Base-by-base conservation (phyloP, 2,329 filamentous ascomycete genomes). In the Endocalyx cinctus region DNA sequence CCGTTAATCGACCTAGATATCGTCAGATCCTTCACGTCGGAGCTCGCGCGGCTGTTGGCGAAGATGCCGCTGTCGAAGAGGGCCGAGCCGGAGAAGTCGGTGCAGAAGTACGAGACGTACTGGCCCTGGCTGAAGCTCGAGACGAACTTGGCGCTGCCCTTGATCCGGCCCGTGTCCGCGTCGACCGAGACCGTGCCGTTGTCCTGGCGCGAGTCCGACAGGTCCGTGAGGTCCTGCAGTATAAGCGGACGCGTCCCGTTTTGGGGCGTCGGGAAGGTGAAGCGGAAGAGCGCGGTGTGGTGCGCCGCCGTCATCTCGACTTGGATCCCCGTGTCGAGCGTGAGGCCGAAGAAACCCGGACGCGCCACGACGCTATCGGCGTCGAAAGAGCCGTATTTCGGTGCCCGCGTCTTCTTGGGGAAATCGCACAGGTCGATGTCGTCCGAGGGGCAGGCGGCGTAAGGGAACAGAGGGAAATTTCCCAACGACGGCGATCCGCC, bases 401-500 rank as follows among this genome's bases (percentile, higher is more conserved):
- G n/a, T 31, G 29, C 62, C 41, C 49, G 67, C 43, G 50, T 44
- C 38, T 57, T 60, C 45, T 75, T 75, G 10, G 72, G 69, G 48
- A 76, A 86, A 10, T 62, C 64, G 54, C 82, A 86, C 6, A 64
- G 63, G 46, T 84, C 66, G 34, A 87, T 57, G 25, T 79, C 70
- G 39, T 83, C 74, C 11, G 63, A 68, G 0, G 71, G 66, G 42
- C 83, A 87, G 25, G 66, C 64, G 4, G 72, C 60, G 41, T 84
- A 81, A 0, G 82, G 70, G 42, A 87, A 87, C 2, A 87, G 62
- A 0, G 84, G 79, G 33, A 87, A 87, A 50, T 85, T 86, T 11
- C 82, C 84, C 12, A 87, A 60, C 4, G 79, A 85, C 0, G 82
- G 75, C 1, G 60, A 57, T 6, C 67, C 67, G 15, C 75, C 75